Evolutionary conservation across 208 protist species (phyloP).

Genomic region (Leishmania gerbilli): DNA sequence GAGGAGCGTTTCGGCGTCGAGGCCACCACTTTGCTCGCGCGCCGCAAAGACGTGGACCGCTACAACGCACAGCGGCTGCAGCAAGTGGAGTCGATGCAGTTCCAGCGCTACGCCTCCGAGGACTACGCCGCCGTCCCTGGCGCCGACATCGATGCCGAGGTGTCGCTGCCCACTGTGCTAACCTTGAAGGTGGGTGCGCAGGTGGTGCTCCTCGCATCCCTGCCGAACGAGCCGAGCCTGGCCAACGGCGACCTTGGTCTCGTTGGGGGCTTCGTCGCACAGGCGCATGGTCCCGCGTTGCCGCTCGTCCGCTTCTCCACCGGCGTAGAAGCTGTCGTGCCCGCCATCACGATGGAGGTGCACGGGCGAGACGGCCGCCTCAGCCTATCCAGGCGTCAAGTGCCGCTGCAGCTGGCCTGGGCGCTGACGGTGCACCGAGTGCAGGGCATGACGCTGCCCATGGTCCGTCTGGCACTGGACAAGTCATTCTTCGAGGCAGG

Average conservation of each 20-base stretch:
- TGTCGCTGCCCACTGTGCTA: conserved; percentile 49
- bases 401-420: conserved; percentile 94
- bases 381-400: conserved; percentile 51
- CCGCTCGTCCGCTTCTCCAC: conserved; percentile 61
- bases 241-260: conserved; percentile 40
- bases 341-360: conserved; percentile 46
- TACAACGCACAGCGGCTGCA: conserved; percentile 57
- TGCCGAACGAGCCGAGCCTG: conserved; percentile 43
- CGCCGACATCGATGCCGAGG: conserved; percentile 56
- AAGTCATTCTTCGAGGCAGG: conserved; percentile 59
- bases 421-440: conserved; percentile 95
- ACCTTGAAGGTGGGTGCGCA: conserved; percentile 72
- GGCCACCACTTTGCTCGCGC: conserved; percentile 53
- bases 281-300: conserved; percentile 37
- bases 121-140: conserved; percentile 72
- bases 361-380: conserved; percentile 31
- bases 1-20: conserved; percentile 42
- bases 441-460: conserved; percentile 92
- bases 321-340: conserved; percentile 51
- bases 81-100: conserved; percentile 37
- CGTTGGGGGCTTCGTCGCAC: conserved; percentile 29
- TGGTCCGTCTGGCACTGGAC: conserved; percentile 61
- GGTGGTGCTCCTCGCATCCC: conserved; percentile 64
- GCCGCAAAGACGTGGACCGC: conserved; percentile 47
- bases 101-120: conserved; percentile 71